Conservation (phyloP, 2,329 filamentous ascomycete genomes). For the Fusarium annulatum region DNA sequence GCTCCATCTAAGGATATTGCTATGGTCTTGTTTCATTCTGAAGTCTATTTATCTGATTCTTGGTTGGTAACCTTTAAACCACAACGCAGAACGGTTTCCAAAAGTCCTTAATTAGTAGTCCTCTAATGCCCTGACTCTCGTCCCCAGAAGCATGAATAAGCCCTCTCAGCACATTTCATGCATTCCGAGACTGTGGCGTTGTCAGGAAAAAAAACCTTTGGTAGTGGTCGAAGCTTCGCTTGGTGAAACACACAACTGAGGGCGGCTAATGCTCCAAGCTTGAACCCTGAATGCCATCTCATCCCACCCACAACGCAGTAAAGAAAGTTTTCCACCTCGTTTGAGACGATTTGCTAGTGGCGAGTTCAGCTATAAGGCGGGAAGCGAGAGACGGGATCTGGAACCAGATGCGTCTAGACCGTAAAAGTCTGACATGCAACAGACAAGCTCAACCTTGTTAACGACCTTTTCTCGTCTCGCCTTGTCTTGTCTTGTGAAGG, state of each 20-base stretch:
- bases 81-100: background rate
- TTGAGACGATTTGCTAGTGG: conserved; percentile 9
- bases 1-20: background rate
- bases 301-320: background rate
- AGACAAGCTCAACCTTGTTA: conserved; percentile 19
- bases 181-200: conserved; percentile 26
- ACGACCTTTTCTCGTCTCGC: background rate
- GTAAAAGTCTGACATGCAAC: background rate
- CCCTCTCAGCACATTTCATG: background rate
- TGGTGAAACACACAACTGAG: conserved; percentile 39
- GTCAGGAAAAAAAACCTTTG: conserved; percentile 2
- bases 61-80: background rate
- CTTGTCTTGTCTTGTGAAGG: background rate
- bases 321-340: background rate
- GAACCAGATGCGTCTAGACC: conserved; percentile 18
- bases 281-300: background rate
- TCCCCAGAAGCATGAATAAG: background rate
- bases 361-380: conserved; percentile 16
- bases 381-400: conserved; percentile 4
- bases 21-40: background rate
- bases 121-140: background rate
- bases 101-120: background rate
- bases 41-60: too few relatives aligned
- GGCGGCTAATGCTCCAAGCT: background rate
- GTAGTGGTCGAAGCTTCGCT: conserved; percentile 10